These are phyloP conservation scores for Penicillium steckii DNA, from an alignment of 495 filamentous ascomycete species.

Conservation along the genomic window DNA sequence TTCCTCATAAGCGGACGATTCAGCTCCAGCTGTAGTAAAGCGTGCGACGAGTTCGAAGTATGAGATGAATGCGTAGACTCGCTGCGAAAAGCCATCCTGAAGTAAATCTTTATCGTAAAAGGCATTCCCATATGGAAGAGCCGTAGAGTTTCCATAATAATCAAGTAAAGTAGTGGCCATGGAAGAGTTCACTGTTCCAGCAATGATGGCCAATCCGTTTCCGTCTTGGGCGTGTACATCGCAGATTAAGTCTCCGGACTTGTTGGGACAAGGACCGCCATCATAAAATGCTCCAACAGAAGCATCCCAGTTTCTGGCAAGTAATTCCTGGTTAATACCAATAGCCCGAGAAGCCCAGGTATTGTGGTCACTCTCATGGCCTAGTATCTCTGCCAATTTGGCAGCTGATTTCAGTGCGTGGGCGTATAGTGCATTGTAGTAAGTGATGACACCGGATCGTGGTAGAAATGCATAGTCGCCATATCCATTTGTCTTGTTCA, in stretches of 20 bases:
- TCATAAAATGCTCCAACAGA: constrained; percentile 41
- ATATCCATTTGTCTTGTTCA: constrained; percentile 38
- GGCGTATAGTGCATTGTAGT: constrained; percentile 49
- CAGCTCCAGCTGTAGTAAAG: constrained; percentile 28
- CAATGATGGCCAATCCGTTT: constrained; percentile 41
- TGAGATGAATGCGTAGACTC: constrained; percentile 52
- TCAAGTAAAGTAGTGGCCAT: constrained; percentile 27
- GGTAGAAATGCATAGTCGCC: constrained; percentile 49
- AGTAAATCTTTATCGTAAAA: constrained; percentile 45
- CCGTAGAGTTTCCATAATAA: constrained; percentile 30
- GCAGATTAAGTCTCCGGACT: constrained; percentile 15
- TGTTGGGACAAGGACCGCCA: constrained; percentile 17
- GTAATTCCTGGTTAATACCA: constrained; percentile 27
- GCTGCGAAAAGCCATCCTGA: constrained; percentile 29
- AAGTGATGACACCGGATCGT: constrained; percentile 44
- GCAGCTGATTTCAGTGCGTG: constrained; percentile 42
- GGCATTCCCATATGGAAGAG: constrained; percentile 40
- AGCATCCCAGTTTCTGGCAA: constrained; percentile 31
- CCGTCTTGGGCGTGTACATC: constrained; percentile 47
- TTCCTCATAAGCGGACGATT: constrained; percentile 36
- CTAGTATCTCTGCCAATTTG: constrained; percentile 31
- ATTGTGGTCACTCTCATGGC: constrained; percentile 23
- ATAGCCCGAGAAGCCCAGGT: constrained; percentile 37
- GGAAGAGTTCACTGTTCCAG: constrained; percentile 30
- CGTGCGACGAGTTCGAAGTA: constrained; percentile 49